A percentile compares a stretch with the other conserved stretches of the same genome.
Evolutionary conservation across 345 rosid species (phyloP).

Genomic region (Clausena lansium): DNA sequence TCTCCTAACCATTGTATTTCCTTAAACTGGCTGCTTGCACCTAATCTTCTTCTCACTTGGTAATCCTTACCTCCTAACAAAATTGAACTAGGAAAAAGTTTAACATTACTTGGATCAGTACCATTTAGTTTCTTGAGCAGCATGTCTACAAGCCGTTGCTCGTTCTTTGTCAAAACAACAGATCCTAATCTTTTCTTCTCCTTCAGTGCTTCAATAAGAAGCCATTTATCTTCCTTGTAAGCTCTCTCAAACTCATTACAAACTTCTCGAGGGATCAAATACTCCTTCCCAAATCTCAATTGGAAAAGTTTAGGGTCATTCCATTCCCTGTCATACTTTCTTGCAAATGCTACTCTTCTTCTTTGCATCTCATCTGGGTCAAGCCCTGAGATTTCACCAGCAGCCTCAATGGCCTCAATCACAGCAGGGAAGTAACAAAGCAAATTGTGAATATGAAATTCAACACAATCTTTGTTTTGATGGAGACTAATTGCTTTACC

Average conservation of each 20-base stretch:
- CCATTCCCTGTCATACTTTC: constrained; percentile 75
- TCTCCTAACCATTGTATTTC: constrained; percentile 95
- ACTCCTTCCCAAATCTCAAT: constrained; percentile 79
- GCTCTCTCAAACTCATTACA: constrained; percentile 54
- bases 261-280: constrained; percentile 54
- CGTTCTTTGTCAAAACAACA: constrained; percentile 44
- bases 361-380: constrained; percentile 81
- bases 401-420: constrained; percentile 80
- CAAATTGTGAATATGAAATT: constrained; percentile 80
- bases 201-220: constrained; percentile 56
- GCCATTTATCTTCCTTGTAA: constrained; percentile 79
- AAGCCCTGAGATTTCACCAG: constrained; percentile 80
- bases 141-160: constrained; percentile 59
- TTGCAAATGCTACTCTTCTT: constrained; percentile 53
- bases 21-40: constrained; percentile 63
- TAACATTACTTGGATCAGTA: constrained; percentile 35
- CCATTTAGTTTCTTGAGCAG: constrained; percentile 59
- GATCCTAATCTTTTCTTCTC: constrained; percentile 48
- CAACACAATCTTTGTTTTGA: constrained; percentile 78
- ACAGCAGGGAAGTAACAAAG: constrained; percentile 62
- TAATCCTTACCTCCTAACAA: constrained; percentile 65
- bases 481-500: constrained; percentile 65
- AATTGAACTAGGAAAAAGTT: constrained; percentile 64
- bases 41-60: constrained; percentile 65
- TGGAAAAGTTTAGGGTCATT: constrained; percentile 75